A percentile compares a stretch with the other conserved stretches of the same genome.
Conservation (phyloP, 805 yeast genomes). For the Clavispora carvajalis region DNA sequence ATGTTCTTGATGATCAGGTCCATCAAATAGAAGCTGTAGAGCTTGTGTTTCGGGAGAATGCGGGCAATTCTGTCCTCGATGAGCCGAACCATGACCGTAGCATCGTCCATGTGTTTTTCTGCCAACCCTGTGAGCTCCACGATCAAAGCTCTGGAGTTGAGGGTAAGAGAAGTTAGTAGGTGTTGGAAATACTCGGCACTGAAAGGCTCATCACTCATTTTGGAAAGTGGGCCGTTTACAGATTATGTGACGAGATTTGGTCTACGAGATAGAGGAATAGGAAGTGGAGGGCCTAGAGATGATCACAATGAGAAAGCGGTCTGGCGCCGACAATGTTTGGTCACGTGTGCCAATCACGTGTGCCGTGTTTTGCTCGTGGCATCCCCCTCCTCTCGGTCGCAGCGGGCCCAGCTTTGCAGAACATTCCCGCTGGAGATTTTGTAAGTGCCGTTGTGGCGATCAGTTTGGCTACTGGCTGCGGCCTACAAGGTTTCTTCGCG, state of each 20-base stretch:
- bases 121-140: constrained; percentile 37
- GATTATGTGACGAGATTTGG: constrained; percentile 6
- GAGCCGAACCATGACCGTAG: constrained; percentile 27
- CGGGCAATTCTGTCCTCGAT: constrained; percentile 32
- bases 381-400: too few relatives aligned
- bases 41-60: constrained; percentile 33
- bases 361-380: too few relatives aligned
- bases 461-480: too few relatives aligned
- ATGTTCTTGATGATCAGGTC: constrained; percentile 40
- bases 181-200: constrained; percentile 26
- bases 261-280: constrained; percentile 4
- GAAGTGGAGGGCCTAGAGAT: neutral
- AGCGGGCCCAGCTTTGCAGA: too few relatives aligned
- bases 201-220: constrained; percentile 19
- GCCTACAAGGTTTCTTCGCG: too few relatives aligned
- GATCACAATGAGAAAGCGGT: neutral
- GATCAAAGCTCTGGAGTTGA: constrained; percentile 34
- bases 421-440: too few relatives aligned
- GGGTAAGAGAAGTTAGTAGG: constrained; percentile 29
- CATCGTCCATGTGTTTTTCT: constrained; percentile 26
- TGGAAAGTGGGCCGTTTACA: constrained; percentile 3
- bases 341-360: neutral
- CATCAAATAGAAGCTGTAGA: constrained; percentile 32
- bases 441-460: too few relatives aligned
- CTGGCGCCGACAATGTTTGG: neutral